Evolutionary conservation across 225 moss, liverwort and hornwort genomes (phyloP), one percentile per base, ranked within the genome.

Genomic region (Antitrichia curtipendula): DNA sequence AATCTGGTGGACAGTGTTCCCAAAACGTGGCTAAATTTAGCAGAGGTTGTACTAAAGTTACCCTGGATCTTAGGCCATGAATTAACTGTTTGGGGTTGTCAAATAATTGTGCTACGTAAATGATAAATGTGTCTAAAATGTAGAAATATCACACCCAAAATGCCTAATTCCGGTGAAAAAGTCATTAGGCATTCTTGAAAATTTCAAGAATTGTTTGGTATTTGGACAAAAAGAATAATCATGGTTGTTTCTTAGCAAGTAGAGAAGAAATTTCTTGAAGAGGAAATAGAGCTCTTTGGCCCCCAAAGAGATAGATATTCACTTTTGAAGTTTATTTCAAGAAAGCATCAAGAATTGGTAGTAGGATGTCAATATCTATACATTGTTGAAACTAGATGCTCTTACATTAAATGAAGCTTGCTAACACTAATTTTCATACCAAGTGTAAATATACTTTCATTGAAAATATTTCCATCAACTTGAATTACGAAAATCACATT

Each of bases 241-340:
- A 53, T 23, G 5, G 23, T 36, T 34, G 36, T 23, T 16, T 16
- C 15, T 23, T 76, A 3, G 6, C 15, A 53, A 53, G 3, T 53
- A 54, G 8, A n/a, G 19, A 76, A 54, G 3, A 15, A 22, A 0
- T 2, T 14, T 75, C 3, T 76, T 53, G 9, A 54, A 53, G 15
- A 36, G 2, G 6, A n/a, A 53, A 36, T 15, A n/a, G 4, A 53
- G 6, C 2, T 24, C 9, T n/a, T 54, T 54, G 10, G 16, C 2
- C 16, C 1, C 2, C 1, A 54, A 23, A n/a, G 14, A 6, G 6
- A 9, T 15, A 75, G 9, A 36, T 53, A 23, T 53, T 24, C 9
- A 23, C 1, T 53, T 5, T 0, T 0, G 0, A 52, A 52, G 4
- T 52, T 22, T 5, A 2, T 13, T 13, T 8, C 0, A 22, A 0